phyloP scores from a whole-genome alignment of 176 grass and related monocot species.

The Cenchrus fungigraminus region DNA sequence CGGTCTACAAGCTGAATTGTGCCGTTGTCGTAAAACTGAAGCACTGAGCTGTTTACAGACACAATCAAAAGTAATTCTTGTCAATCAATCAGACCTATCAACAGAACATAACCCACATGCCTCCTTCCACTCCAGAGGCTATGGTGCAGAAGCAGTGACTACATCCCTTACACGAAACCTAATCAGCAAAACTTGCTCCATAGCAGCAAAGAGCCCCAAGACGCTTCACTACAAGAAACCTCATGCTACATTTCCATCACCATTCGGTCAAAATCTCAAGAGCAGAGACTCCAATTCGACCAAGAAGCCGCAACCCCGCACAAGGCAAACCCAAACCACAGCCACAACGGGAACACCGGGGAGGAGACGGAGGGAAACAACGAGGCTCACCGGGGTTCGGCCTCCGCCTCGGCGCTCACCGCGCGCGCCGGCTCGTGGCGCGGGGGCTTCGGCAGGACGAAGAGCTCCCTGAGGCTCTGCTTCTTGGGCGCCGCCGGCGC shows the following conservation, averaged over 20 bases:
- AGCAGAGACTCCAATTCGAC: neutral
- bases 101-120: neutral
- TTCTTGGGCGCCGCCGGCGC: neutral
- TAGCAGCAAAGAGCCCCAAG: neutral
- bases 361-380: neutral
- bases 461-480: constrained; percentile 10
- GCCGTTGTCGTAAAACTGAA: constrained; percentile 54
- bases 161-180: neutral
- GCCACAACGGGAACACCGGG: neutral
- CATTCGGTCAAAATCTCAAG: neutral
- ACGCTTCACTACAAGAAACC: constrained; percentile 14
- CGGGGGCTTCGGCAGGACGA: constrained; percentile 19
- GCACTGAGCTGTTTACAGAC: constrained; percentile 38
- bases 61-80: constrained; percentile 7
- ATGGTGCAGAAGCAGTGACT: neutral
- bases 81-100: constrained; percentile 21
- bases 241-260: constrained; percentile 16
- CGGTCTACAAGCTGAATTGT: constrained; percentile 57
- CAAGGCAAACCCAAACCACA: neutral
- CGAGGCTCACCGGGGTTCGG: constrained; percentile 39
- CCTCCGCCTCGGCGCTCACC: neutral
- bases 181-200: constrained; percentile 12
- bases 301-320: neutral
- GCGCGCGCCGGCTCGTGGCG: neutral
- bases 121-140: neutral